phyloP scores from a whole-genome alignment of 805 yeast species.

The Komagataella kurtzmanii region DNA sequence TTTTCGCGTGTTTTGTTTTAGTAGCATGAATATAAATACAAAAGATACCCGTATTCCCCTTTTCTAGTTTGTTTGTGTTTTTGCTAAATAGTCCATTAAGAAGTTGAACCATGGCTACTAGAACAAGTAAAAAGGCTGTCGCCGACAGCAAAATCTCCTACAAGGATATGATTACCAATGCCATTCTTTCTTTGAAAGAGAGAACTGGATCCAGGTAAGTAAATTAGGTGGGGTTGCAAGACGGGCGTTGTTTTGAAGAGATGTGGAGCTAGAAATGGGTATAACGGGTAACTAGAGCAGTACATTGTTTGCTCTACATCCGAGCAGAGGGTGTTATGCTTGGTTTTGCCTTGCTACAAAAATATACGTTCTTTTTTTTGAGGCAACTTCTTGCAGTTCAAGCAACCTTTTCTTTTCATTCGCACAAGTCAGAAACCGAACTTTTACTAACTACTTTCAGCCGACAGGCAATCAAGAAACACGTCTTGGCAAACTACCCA shows the following conservation, averaged over 20 bases:
- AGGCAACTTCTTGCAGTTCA: slow-evolving; percentile 6
- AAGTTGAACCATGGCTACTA: slow-evolving; percentile 21
- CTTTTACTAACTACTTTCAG: slow-evolving; percentile 16
- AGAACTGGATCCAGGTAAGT: slow-evolving; percentile 68
- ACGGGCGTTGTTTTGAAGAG: background rate
- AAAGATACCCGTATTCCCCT: background rate
- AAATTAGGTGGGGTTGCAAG: background rate
- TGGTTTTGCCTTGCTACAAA: background rate
- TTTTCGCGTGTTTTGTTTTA: background rate
- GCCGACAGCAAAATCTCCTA: slow-evolving; percentile 24
- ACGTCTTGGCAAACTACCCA: slow-evolving; percentile 50
- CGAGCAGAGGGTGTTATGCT: background rate
- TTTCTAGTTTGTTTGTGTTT: background rate
- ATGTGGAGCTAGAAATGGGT: background rate
- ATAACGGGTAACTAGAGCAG: background rate
- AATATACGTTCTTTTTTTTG: background rate
- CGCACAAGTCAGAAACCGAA: background rate
- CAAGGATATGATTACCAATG: slow-evolving; percentile 54
- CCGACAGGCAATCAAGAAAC: slow-evolving; percentile 83
- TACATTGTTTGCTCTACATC: background rate
- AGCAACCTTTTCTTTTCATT: slow-evolving; percentile 1
- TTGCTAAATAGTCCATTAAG: background rate
- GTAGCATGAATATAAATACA: background rate
- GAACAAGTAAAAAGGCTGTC: slow-evolving; percentile 11
- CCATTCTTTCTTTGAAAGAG: slow-evolving; percentile 57